Base-by-base conservation (phyloP, 2,329 filamentous ascomycete genomes). In the Talaromyces albobiverticillius region DNA sequence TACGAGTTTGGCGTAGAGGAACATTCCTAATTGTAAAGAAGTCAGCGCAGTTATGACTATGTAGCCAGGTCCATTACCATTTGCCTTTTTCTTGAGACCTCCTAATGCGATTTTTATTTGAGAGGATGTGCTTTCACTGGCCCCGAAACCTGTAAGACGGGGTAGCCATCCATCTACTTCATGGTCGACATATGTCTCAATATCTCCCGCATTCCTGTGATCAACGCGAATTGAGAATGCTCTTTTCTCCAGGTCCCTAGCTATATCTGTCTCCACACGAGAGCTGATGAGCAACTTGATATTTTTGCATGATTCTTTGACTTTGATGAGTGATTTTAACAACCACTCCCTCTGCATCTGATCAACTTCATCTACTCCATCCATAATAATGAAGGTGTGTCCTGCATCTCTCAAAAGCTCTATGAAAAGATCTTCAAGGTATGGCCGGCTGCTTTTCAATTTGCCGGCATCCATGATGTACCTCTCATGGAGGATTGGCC, bases 391-490 rank as follows among this genome's bases (percentile, higher is more conserved):
- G 20, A 43, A 43, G 40, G 40, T 43, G 40, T 43, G 40, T 43
- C 40, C 40, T 43, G 40, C 18, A 11, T 43, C 40, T 43, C 40
- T 43, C 40, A 43, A 43, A 43, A 43, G 40, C 40, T 43, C 40
- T 43, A 43, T 43, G n/a, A 43, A 43, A 43, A 43, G 40, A 43
- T 25, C 20, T 43, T 43, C 40, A 43, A 43, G 40, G 40, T 43
- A 43, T 43, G 40, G 40, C 40, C 40, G 40, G 40, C 40, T 43
- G 40, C 40, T 43, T 43, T 43, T 43, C 40, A 43, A 10, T 23
- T 43, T 43, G 40, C 40, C 40, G 40, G 40, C 40, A 43, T 43
- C 40, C 40, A 43, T 43, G 40, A 43, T 43, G 40, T 43, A 43
- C 40, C 40, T 43, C 40, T 43, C 40, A 43, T 43, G 9, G 40